Percentiles rank a stretch among this genome's conserved stretches.
Evolutionary conservation across 805 yeast species (phyloP).

Genomic region (Gaillardinia entomophila): DNA sequence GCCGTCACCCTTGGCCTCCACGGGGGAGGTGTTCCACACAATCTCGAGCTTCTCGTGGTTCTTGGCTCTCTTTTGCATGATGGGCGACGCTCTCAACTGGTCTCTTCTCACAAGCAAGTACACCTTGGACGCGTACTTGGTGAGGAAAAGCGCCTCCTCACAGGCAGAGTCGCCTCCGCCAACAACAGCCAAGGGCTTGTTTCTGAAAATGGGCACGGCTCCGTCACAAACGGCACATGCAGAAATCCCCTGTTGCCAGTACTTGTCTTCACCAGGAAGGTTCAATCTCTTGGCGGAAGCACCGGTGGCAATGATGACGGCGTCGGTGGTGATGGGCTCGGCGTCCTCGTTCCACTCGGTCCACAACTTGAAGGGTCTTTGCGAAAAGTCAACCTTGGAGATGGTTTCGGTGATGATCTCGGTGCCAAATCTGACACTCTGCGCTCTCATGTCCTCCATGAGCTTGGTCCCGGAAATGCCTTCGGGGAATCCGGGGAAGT

Average conservation of each 20-base stretch:
- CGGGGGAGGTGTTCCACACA: conserved; percentile 76
- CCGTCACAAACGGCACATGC: conserved; percentile 99
- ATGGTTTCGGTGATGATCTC: conserved; percentile 93
- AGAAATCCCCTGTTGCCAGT: conserved; percentile 99
- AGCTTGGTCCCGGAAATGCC: conserved; percentile 83
- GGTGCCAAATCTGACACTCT: conserved; percentile 84
- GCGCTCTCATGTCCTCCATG: conserved; percentile 93
- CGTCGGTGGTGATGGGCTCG: conserved; percentile 88
- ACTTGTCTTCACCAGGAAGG: conserved; percentile 93
- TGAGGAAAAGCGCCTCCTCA: conserved; percentile 95
- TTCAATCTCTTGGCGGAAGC: conserved; percentile 94
- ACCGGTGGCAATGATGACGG: conserved; percentile 93
- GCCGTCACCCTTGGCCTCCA: conserved; percentile 93
- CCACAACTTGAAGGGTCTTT: conserved; percentile 94
- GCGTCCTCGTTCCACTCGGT: conserved; percentile 90
- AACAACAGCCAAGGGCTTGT: conserved; percentile 93
- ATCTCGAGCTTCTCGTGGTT: conserved; percentile 86
- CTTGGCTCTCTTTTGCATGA: conserved; percentile 92
- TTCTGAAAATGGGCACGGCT: conserved; percentile 97
- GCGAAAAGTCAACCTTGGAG: conserved; percentile 82
- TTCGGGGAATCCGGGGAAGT: conserved; percentile 97
- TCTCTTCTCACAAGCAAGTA: conserved; percentile 92
- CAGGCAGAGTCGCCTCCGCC: conserved; percentile 99
- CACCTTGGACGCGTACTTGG: conserved; percentile 97
- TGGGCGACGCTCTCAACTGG: conserved; percentile 86